phyloP scores from a whole-genome alignment of 2,329 filamentous ascomycete species.

The Cladobotryum mycophilum region DNA sequence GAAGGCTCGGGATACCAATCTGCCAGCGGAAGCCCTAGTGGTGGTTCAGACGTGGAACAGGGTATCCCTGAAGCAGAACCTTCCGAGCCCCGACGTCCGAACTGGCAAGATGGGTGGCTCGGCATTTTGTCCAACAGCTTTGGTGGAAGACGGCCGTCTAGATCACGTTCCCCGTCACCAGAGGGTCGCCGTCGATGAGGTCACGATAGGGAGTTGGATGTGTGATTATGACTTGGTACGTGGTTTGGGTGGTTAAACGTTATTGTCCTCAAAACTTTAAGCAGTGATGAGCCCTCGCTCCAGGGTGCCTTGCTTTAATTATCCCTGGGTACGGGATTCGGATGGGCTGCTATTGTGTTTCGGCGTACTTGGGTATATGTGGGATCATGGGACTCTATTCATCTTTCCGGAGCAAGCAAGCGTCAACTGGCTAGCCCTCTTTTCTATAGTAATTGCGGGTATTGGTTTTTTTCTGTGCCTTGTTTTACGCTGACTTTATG shows the following conservation, averaged over 20 bases:
- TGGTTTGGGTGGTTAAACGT: too few relatives aligned
- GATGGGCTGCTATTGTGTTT: neutral
- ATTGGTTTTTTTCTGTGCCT: neutral
- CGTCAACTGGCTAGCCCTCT: neutral
- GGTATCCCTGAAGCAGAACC: constrained; percentile 25
- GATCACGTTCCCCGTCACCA: constrained; percentile 18
- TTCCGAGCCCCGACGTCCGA: constrained; percentile 15
- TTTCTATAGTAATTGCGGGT: neutral
- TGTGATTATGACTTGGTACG: too few relatives aligned
- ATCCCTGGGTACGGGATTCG: too few relatives aligned
- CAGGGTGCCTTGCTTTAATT: too few relatives aligned
- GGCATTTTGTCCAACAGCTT: constrained; percentile 29
- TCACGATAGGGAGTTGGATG: too few relatives aligned
- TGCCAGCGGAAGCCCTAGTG: constrained; percentile 19
- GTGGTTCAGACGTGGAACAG: constrained; percentile 38
- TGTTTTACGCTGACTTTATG: neutral
- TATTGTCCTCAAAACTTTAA: too few relatives aligned
- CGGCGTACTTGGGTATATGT: neutral
- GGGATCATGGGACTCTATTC: neutral
- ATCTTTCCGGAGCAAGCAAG: neutral
- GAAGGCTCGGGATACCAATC: constrained; percentile 28
- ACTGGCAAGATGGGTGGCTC: constrained; percentile 32
- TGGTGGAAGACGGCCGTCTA: constrained; percentile 12
- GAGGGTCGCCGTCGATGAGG: constrained; percentile 18
- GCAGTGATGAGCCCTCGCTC: too few relatives aligned